Evolutionary conservation across 208 protist species (phyloP), one percentile per base, ranked within the genome.

Genomic region (Lotmaria passim): DNA sequence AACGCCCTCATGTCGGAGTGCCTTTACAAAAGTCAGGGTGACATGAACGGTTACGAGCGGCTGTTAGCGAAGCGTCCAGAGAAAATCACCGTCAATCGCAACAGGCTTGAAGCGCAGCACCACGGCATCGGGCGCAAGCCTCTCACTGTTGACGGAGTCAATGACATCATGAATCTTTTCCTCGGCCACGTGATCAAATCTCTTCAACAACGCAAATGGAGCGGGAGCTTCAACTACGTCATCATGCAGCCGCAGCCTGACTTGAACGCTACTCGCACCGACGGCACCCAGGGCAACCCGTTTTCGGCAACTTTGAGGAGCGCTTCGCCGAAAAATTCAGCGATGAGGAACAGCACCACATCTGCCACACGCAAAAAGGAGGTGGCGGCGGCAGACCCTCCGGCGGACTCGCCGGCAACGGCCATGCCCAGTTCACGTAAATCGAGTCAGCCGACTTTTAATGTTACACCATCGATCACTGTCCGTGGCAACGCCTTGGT

Each of bases 181-280:
- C 43, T 77, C 6, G 70, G 64, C 23, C 65, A 81, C 38, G 57
- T 31, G 0, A 76, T 73, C 24, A 38, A 65, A 5, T 55, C 59
- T 15, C 58, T 81, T 55, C 48, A 73, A 21, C 38, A 41, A 15
- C 59, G 61, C 10, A 69, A 77, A 47, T 73, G 76, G 64, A 75
- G 65, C 33, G 61, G 69, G 1, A 33, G 61, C 12, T 69, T 73
- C 33, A 65, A 73, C 46, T 63, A 70, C 55, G 60, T 34, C 2
- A 53, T 75, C 11, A 17, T 24, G 30, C 50, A 58, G 15, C 43
- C 43, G 11, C 31, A 34, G 8, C n/a, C 28, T 24, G 38, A 36
- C 3, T 14, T 43, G 6, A 19, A 11, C 17, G 28, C 15, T 10
- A 8, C 3, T 17, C 28, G 15, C 2, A 38, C 23, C 24, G 28